A percentile compares a stretch with the other conserved stretches of the same genome.
These are phyloP conservation scores for Trichoderma virens DNA, from an alignment of 495 filamentous ascomycete genomes.

Conservation along the genomic window DNA sequence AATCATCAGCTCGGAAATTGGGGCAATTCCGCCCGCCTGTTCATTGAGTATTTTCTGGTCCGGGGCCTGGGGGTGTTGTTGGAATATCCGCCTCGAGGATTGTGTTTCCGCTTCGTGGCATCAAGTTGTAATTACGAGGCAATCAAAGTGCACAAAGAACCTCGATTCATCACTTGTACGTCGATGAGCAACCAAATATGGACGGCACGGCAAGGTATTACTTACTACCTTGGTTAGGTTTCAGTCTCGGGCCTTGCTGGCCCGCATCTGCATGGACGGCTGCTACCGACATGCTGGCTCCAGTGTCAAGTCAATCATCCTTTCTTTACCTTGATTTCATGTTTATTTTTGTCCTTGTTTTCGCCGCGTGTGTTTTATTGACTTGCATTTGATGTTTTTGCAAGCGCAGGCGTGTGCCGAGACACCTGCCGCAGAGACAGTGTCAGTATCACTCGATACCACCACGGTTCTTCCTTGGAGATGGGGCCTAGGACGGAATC, in stretches of 20 bases:
- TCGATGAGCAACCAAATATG: no score
- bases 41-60: not conserved
- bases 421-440: not conserved
- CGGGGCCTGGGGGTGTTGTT: not conserved
- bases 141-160: no score
- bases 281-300: not conserved
- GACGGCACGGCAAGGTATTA: no score
- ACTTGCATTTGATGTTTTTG: not conserved
- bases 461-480: not conserved
- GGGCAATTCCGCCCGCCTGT: not conserved
- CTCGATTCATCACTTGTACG: no score
- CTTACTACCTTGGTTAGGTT: no score
- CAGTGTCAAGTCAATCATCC: not conserved
- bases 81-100: no score
- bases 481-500: no score
- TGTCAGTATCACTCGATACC: not conserved
- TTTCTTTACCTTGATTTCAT: not conserved
- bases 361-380: not conserved
- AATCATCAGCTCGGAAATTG: not conserved
- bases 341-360: conserved; percentile 1
- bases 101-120: no score
- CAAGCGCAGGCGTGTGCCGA: not conserved
- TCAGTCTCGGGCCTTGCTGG: not conserved
- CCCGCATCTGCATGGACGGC: conserved; percentile 2
- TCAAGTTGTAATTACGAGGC: no score